Evolutionary conservation across 345 rosid species (phyloP).

Genomic region (Salix koriyanagi): DNA sequence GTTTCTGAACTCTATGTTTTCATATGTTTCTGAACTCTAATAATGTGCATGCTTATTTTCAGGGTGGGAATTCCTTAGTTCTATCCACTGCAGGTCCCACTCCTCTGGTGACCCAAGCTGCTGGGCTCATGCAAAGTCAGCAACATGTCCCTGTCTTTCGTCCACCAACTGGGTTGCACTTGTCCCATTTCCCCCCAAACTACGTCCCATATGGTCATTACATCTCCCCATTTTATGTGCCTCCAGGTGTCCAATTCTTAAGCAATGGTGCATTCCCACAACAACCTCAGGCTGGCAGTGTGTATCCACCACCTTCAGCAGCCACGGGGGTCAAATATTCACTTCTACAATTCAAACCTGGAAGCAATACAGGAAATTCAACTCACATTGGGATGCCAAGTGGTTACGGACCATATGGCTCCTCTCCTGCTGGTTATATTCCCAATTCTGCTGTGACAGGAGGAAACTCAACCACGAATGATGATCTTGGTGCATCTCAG

Average conservation of each 20-base stretch:
- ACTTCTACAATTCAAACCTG: conserved; percentile 77
- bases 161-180: conserved; percentile 78
- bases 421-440: conserved; percentile 70
- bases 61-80: conserved; percentile 72
- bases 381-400: conserved; percentile 71
- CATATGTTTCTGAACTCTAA: conserved; percentile 12
- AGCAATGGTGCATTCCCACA: conserved; percentile 78
- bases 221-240: conserved; percentile 69
- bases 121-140: conserved; percentile 81
- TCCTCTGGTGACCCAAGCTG: conserved; percentile 72
- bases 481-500: conserved; percentile 74
- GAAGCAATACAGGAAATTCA: conserved; percentile 58
- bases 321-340: conserved; percentile 70
- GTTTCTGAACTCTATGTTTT: conserved; percentile 4
- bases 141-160: conserved; percentile 81
- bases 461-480: conserved; percentile 63
- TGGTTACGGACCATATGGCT: conserved; percentile 73
- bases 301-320: conserved; percentile 64
- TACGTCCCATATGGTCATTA: conserved; percentile 76
- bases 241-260: conserved; percentile 63
- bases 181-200: conserved; percentile 80
- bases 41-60: conserved; percentile 32
- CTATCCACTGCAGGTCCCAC: conserved; percentile 63
- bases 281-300: conserved; percentile 71
- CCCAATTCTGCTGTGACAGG: conserved; percentile 57